Evolutionary conservation across 495 filamentous ascomycete genomes (phyloP).

Genomic region (Chaetomidium leptoderma): DNA sequence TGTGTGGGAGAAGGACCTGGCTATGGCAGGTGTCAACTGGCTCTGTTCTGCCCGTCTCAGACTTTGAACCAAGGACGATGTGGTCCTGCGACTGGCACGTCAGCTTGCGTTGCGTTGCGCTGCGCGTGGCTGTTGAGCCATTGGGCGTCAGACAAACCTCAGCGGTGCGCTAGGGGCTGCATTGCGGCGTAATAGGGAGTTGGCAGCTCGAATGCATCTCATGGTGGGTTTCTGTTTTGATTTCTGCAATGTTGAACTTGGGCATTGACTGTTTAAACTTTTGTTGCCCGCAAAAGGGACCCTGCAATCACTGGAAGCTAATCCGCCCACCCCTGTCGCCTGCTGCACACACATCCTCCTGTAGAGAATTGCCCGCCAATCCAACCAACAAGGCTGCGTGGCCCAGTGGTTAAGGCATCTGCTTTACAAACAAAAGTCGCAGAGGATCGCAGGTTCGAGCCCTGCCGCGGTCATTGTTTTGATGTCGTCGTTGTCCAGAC

Average conservation of each 20-base stretch:
- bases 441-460: conserved; percentile 50
- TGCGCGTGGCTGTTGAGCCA: neutral
- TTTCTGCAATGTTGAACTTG: neutral
- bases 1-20: conserved; percentile 16
- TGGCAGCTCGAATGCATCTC: conserved; percentile 24
- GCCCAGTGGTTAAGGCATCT: conserved; percentile 43
- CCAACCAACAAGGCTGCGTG: conserved; percentile 27
- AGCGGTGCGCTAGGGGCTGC: neutral
- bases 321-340: neutral
- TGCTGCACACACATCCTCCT: neutral
- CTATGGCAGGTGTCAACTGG: neutral
- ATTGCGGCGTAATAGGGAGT: conserved; percentile 22
- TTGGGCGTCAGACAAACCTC: conserved; percentile 11
- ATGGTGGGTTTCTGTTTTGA: conserved; percentile 10
- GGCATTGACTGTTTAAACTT: neutral
- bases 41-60: neutral
- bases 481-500: too few relatives aligned
- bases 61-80: neutral
- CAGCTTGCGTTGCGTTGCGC: neutral
- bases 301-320: neutral
- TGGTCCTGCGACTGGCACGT: neutral
- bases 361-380: neutral
- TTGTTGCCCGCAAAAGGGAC: neutral
- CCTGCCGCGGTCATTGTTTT: conserved; percentile 42
- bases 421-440: conserved; percentile 37